phyloP scores from a whole-genome alignment of 345 rosid species.

The Raphanus raphanistrum region DNA sequence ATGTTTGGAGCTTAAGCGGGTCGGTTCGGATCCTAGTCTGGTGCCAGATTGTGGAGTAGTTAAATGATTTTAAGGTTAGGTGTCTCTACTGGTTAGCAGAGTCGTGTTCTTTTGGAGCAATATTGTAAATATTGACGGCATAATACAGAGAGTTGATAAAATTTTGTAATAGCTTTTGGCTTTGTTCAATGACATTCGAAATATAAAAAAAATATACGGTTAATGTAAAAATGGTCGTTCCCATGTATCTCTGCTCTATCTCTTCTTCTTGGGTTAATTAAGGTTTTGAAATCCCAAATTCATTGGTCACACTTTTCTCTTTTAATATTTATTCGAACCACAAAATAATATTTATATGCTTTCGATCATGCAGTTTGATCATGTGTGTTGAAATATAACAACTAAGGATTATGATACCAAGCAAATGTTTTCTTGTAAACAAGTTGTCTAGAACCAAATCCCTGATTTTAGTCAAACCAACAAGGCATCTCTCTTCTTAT shows the following conservation, averaged over 20 bases:
- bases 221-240: background rate
- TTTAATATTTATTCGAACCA: background rate
- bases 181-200: conserved; percentile 8
- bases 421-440: background rate
- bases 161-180: conserved; percentile 33
- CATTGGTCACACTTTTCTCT: background rate
- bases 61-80: background rate
- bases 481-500: background rate
- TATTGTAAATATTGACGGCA: conserved; percentile 34
- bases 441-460: background rate
- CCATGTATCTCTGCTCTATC: background rate
- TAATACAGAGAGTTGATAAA: conserved; percentile 30
- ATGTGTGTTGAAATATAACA: background rate
- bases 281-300: background rate
- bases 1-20: conserved; percentile 27
- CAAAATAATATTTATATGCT: background rate
- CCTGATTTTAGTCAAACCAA: background rate
- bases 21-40: conserved; percentile 1
- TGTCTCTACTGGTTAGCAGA: background rate
- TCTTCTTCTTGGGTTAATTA: background rate
- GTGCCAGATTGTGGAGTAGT: background rate
- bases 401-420: background rate
- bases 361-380: background rate
- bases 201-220: conserved; percentile 4
- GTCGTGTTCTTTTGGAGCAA: conserved; percentile 25